Conservation (phyloP, 768 basidiomycete genomes). For the Russula compacta region DNA sequence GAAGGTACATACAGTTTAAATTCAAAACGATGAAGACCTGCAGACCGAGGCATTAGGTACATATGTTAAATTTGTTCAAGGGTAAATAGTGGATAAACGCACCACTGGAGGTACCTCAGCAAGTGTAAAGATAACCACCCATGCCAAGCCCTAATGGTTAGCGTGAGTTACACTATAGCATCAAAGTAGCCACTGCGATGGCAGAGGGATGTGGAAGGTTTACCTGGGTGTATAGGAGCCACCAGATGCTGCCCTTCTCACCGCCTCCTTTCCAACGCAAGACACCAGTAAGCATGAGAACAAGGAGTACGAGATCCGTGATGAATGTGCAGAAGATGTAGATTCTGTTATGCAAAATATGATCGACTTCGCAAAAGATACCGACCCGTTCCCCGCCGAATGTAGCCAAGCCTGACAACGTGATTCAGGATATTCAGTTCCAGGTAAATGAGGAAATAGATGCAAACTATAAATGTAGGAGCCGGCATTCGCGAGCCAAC, state of each 20-base stretch:
- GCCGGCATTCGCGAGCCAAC: background rate
- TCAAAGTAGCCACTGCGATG: background rate
- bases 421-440: background rate
- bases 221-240: background rate
- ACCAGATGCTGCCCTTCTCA: background rate
- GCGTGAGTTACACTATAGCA: background rate
- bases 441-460: background rate
- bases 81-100: background rate
- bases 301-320: background rate
- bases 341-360: background rate
- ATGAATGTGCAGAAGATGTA: background rate
- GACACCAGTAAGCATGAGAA: background rate
- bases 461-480: background rate
- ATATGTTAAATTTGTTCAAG: background rate
- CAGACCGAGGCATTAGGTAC: background rate
- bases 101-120: background rate
- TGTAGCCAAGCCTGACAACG: background rate
- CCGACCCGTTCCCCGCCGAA: background rate
- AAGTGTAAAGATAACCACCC: background rate
- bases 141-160: background rate
- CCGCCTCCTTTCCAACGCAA: background rate
- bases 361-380: background rate
- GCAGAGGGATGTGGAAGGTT: background rate
- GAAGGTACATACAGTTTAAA: background rate
- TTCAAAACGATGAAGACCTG: background rate